These are phyloP conservation scores for Phytophthora citricola DNA, from an alignment of 352 stramenopile species.

Conservation along the genomic window DNA sequence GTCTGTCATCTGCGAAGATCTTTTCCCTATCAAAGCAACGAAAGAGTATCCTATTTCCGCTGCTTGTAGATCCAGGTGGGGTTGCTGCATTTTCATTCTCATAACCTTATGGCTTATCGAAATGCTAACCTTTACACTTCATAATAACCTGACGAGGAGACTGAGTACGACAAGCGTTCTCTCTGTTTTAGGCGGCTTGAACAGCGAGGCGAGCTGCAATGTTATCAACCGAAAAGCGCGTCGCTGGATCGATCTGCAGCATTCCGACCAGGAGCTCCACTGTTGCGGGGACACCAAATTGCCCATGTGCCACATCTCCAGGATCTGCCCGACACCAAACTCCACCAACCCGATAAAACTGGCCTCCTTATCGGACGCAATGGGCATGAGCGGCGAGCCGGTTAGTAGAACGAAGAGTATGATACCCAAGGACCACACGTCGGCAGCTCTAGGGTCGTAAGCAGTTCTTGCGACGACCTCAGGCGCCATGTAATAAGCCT, in stretches of 20 bases:
- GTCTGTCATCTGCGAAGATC: too few species aligned
- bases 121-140: too few species aligned
- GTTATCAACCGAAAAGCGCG: not conserved
- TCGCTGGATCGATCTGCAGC: not conserved
- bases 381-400: constrained; percentile 47
- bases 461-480: constrained; percentile 43
- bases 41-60: too few species aligned
- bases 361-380: constrained; percentile 38
- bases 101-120: too few species aligned
- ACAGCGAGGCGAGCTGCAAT: not conserved
- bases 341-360: constrained; percentile 34
- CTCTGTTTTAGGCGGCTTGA: not conserved
- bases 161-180: too few species aligned
- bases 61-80: too few species aligned
- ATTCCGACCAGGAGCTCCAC: not conserved
- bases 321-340: constrained; percentile 37
- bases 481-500: constrained; percentile 62
- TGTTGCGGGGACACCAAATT: not conserved
- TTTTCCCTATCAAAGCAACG: too few species aligned
- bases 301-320: not conserved
- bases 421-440: constrained; percentile 70
- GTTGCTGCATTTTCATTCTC: too few species aligned
- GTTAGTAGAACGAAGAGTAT: constrained; percentile 72
- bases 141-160: too few species aligned
- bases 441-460: constrained; percentile 44